Evolutionary conservation across 495 filamentous ascomycete genomes (phyloP), one percentile per base, ranked within the genome.

Genomic region (Arthonia radiata): DNA sequence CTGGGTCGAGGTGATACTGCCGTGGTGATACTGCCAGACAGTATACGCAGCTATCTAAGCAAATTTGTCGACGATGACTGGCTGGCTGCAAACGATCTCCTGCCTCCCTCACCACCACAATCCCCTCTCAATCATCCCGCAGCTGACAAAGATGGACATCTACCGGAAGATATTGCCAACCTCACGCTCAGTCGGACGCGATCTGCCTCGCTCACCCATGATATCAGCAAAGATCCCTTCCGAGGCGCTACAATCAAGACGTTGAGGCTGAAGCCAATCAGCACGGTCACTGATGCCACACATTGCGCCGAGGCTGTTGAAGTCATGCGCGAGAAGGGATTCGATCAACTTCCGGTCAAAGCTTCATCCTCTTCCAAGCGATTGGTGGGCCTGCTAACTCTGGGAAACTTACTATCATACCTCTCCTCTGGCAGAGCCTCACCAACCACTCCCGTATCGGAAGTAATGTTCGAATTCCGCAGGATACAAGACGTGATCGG

Each of bases 51-150:
- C 44, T 99, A 99, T 44, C 66, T 99, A n/a, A 81, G 71, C 50
- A 99, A 99, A 62, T 97, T 97, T 42, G 76, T 81, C 35, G 89
- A 97, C 41, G 86, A 97, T 42, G 80, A 92, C 49, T 94, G 89
- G 89, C 70, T 94, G 26, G 80, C 77, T 26, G 83, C 83, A 25
- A 93, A 94, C 44, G 70, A 80, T 40, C 77, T 94, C 21, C 59
- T 91, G 9, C 58, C 71, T 1, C 48, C 64, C 5, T 52, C 59
- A 6, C 57, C 63, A 14, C 44, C 58, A 56, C 57, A 24, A 43
- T 53, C 13, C 50, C 59, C 13, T 37, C 53, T 4, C 57, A 53
- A 23, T 53, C 54, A 23, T 37, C 33, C 11, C 34, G 40, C 17
- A 31, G 29, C 9, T 10, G 15, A 12, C 26, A n/a, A n/a, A n/a